Evolutionary conservation across 257 asterid genomes (phyloP).

Genomic region (Ilex aquifolium): DNA sequence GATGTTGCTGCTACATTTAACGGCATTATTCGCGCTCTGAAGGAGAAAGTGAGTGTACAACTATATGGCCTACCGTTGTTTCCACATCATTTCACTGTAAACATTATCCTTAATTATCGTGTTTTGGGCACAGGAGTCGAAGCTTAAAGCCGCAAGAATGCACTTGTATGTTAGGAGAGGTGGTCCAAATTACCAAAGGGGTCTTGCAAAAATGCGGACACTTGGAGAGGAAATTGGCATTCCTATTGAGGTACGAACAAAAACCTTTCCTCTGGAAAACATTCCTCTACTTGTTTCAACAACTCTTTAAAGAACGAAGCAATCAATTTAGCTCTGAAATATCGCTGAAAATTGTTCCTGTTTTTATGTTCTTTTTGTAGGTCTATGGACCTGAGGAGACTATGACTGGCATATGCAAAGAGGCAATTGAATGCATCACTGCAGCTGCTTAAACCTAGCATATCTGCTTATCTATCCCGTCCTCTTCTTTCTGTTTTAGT

Average conservation of each 20-base stretch:
- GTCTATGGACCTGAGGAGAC: constrained; percentile 97
- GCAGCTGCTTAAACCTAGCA: constrained; percentile 64
- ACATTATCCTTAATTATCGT: no score
- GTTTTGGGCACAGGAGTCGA: constrained; percentile 51
- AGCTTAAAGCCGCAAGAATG: constrained; percentile 93
- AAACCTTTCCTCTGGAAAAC: neutral
- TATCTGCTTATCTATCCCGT: neutral
- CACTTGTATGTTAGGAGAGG: constrained; percentile 81
- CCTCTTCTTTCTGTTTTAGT: no score
- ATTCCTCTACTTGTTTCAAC: neutral
- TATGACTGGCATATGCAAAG: constrained; percentile 96
- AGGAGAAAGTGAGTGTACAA: constrained; percentile 57
- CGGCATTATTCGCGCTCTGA: constrained; percentile 87
- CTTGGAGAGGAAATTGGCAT: constrained; percentile 90
- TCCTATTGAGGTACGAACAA: constrained; percentile 69
- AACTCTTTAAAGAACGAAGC: no score
- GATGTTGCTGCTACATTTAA: constrained; percentile 92
- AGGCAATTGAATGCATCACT: constrained; percentile 91
- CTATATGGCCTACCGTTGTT: no score
- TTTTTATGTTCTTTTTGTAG: constrained; percentile 23
- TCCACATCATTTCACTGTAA: no score
- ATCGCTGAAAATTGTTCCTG: neutral
- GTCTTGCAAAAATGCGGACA: constrained; percentile 83
- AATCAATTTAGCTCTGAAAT: no score
- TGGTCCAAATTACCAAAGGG: constrained; percentile 92